Percentiles rank a stretch among this genome's conserved stretches.
These are phyloP conservation scores for Hypoxylon perforatum DNA, from an alignment of 495 filamentous ascomycete species.

Conservation along the genomic window DNA sequence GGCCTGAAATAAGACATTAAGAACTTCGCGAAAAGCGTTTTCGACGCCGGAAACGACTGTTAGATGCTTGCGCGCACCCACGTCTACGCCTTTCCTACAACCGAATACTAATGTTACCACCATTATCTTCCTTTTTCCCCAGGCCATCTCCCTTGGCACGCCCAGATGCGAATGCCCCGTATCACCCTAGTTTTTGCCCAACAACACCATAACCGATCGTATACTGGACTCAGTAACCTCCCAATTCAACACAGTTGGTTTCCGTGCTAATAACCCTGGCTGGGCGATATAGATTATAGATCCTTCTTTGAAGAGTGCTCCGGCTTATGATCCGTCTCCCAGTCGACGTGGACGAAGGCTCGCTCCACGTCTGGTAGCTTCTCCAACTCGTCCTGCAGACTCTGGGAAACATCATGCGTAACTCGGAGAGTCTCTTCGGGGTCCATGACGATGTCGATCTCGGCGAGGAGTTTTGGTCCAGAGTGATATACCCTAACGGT, in stretches of 20 bases:
- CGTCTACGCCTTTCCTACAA: background rate
- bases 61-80: background rate
- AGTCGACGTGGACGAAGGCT: constrained; percentile 97
- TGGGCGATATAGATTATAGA: constrained; percentile 43
- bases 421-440: constrained; percentile 71
- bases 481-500: constrained; percentile 94
- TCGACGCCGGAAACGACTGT: background rate
- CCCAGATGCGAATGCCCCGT: background rate
- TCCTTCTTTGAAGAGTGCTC: constrained; percentile 70
- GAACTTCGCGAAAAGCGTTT: background rate
- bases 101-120: background rate
- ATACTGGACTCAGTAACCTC: background rate
- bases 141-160: background rate
- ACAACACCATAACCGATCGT: background rate
- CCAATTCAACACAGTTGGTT: background rate
- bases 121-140: background rate
- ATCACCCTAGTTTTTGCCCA: background rate
- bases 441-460: constrained; percentile 91
- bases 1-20: background rate
- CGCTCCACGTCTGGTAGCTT: constrained; percentile 90
- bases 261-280: background rate
- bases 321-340: constrained; percentile 97
- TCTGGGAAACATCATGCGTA: constrained; percentile 95
- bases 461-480: constrained; percentile 88
- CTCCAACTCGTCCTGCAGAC: constrained; percentile 94